These are phyloP conservation scores for Geranomyces variabilis DNA, from an alignment of 192 early-diverging fungal species.

Conservation along the genomic window DNA sequence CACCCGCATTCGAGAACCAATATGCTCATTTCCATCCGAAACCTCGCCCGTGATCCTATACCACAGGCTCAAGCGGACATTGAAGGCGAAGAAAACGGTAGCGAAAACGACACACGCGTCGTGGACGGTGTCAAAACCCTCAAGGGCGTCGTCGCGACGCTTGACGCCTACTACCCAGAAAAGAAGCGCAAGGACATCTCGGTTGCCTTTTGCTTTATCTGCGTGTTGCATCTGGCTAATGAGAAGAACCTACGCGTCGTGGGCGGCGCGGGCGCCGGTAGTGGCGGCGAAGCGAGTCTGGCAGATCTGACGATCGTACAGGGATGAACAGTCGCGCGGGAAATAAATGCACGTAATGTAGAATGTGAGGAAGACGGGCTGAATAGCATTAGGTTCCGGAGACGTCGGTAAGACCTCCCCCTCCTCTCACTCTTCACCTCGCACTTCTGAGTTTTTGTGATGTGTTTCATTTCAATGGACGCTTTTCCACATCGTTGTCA, in stretches of 20 bases:
- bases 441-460: background rate
- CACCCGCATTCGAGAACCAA: too few species aligned
- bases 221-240: constrained; percentile 93
- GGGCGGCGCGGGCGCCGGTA: too few species aligned
- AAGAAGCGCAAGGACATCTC: constrained; percentile 89
- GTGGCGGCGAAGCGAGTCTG: constrained; percentile 49
- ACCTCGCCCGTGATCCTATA: too few species aligned
- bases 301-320: constrained; percentile 31
- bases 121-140: constrained; percentile 52
- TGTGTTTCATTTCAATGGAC: too few species aligned
- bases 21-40: too few species aligned
- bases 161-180: constrained; percentile 76
- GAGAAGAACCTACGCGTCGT: constrained; percentile 78
- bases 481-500: too few species aligned
- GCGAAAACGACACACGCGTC: constrained; percentile 8
- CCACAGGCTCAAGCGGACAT: too few species aligned
- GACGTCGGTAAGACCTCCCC: too few species aligned
- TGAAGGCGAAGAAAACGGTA: background rate
- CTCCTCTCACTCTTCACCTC: too few species aligned
- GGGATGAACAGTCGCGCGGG: background rate
- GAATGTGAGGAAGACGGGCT: background rate
- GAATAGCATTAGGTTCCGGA: too few species aligned
- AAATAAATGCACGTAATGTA: background rate
- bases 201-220: constrained; percentile 97
- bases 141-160: constrained; percentile 69